Conservation (phyloP, 2,329 filamentous ascomycete species). For the Trichophyton equinum region DNA sequence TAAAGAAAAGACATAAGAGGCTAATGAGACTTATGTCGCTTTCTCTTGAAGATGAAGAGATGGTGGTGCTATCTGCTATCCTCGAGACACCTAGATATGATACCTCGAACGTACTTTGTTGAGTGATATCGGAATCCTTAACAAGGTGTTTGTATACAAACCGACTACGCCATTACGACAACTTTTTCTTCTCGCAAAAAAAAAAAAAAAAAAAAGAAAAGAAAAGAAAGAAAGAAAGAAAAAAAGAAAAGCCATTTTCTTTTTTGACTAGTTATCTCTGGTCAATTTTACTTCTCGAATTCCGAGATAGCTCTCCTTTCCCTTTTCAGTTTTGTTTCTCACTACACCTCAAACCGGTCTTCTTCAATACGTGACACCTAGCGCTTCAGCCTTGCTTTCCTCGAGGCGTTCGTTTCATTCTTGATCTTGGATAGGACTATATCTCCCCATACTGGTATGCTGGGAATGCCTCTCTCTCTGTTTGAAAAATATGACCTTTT, state of each 20-base stretch:
- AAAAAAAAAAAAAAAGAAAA: neutral
- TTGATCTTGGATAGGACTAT: neutral
- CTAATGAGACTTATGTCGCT: neutral
- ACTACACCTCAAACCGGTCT: neutral
- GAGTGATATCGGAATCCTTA: neutral
- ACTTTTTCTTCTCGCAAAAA: neutral
- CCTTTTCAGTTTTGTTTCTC: neutral
- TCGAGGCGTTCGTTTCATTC: neutral
- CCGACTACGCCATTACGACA: neutral
- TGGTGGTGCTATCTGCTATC: neutral
- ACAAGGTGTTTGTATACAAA: neutral
- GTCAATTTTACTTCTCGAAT: neutral
- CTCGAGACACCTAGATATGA: neutral
- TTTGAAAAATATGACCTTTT: neutral
- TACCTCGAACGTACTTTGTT: neutral
- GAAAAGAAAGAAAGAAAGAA: neutral
- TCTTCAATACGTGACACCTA: neutral
- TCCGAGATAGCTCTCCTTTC: neutral
- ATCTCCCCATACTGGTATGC: neutral
- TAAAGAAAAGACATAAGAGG: neutral
- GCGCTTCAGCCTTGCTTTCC: neutral
- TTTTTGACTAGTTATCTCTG: neutral
- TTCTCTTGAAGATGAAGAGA: neutral
- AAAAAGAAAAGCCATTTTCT: neutral
- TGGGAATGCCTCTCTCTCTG: neutral